Base-by-base conservation (phyloP, 495 filamentous ascomycete genomes). In the Glutinoglossum americanum region DNA sequence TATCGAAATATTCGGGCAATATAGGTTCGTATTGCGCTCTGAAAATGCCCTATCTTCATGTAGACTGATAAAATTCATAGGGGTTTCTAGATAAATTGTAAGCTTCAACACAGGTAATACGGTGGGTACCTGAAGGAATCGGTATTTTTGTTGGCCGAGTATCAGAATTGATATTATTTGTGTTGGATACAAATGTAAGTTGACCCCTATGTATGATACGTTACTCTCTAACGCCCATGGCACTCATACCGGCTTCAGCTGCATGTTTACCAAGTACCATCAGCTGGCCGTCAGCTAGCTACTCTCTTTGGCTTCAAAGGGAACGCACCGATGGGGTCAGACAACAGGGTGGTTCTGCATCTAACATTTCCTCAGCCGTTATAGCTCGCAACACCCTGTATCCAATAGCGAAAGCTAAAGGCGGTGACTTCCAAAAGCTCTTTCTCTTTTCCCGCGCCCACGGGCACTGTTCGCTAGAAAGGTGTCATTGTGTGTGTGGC, bases 41-140 rank as follows among this genome's bases (percentile, higher is more conserved):
- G 9, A 1, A 53, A 32, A 1, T 53, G 1, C 23, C 28, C 41
- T 4, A 21, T 53, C 26, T 30, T 17, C 25, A 19, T 21, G 23
- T 23, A 26, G 4, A 51, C 49, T 53, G 5, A 53, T 25, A 25
- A 53, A 28, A 27, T 15, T 27, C 28, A 10, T 3, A 28, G 64
- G 92, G 89, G 8, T 95, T 98, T 70, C 69, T 96, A 66, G 87
- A 94, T 69, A 94, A 94, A 72, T 72, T 94, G 33, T 96, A 94
- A 68, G 82, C 83, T 23, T 82, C 79, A 54, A 92, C 37, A 33
- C 85, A 27, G 89, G 92, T 68, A 81, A 85, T 56, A 35, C 39
- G 17, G 10, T 39, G 9, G 49, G 15, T 30, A 21, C 19, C 37
- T 27, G 33, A 8, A 32, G 11, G 17, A 54, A 11, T 32, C 17